Percentiles rank a stretch among this genome's conserved stretches.
Evolutionary conservation across 2,329 filamentous ascomycete species (phyloP).

Genomic region (Erysiphe pulchra): DNA sequence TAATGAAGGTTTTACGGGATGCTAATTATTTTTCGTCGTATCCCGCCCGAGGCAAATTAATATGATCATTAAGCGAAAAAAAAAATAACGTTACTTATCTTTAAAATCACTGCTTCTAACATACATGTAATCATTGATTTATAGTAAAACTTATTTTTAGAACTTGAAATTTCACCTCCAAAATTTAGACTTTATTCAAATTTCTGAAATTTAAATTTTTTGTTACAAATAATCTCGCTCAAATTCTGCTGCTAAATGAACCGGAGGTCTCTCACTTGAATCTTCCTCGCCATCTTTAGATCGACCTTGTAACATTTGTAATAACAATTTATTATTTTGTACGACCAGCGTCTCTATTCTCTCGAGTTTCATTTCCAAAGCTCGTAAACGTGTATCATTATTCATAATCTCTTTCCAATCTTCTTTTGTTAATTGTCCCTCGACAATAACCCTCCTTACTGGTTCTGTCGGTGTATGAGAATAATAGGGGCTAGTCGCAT

Average conservation of each 20-base stretch:
- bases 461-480: conserved; percentile 7
- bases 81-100: too few relatives aligned
- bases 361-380: conserved; percentile 12
- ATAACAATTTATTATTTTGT: conserved; percentile 13
- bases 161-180: too few relatives aligned
- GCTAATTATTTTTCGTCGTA: too few relatives aligned
- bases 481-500: conserved; percentile 3
- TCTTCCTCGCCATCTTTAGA: conserved; percentile 8
- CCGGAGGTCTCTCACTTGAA: conserved; percentile 11
- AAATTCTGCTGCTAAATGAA: conserved; percentile 14
- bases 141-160: too few relatives aligned
- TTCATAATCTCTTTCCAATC: conserved; percentile 14
- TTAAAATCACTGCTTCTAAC: too few relatives aligned
- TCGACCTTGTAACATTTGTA: conserved; percentile 11
- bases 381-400: conserved; percentile 11
- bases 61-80: too few relatives aligned
- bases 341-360: conserved; percentile 12
- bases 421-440: conserved; percentile 12
- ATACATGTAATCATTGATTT: too few relatives aligned
- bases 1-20: too few relatives aligned
- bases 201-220: too few relatives aligned
- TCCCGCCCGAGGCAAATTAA: too few relatives aligned
- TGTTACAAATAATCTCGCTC: conserved; percentile 14
- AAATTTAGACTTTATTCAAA: too few relatives aligned
- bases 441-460: conserved; percentile 10